Base-by-base conservation (phyloP, 140 eudicot species). In the Ambrosia hybrid region DNA sequence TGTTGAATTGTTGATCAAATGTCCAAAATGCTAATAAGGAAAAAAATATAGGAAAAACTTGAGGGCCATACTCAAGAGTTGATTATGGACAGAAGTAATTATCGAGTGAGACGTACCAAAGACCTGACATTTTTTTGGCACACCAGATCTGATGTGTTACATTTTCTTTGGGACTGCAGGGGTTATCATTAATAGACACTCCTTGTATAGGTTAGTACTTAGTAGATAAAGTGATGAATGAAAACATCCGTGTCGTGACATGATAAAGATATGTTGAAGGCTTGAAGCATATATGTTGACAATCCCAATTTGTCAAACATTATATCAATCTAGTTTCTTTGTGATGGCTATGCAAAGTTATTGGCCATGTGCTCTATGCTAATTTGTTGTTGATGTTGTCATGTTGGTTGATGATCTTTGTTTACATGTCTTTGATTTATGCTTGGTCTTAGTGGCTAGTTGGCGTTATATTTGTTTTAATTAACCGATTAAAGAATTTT, bases 271-370 rank as follows among this genome's bases (percentile, higher is more conserved):
- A 30, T 33, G 66, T 11, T 60, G 66, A 21, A 21, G 26, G 26
- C 26, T 21, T 21, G 26, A n/a, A 60, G 41, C 45, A 60, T 33
- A 60, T 34, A 60, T 34, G 66, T 33, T 60, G 66, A 60, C 66
- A 34, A 60, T 2, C 9, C 30, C 45, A 60, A 34, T 13, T 34
- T 60, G 66, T 33, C 8, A 9, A 9, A 60, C 30, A 34, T 60
- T 60, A 58, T 43, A 12, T 30, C 3, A 34, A 34, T 60, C 45
- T 60, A 60, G 66, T 34, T 15, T 60, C 46, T 60, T 60, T 60
- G 46, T 33, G 15, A 55, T 15, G 59, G 59, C 59, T 55, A n/a
- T 55, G 59, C 59, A 7, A 55, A 55, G 59, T 55, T 55, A 55
- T 55, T 9, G 57, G 59, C 33, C 34, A 30, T 30, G 34, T 30